A percentile compares a stretch with the other conserved stretches of the same genome.
Conservation (phyloP, 164 flowering plant genomes). For the Hamamelis virginiana region DNA sequence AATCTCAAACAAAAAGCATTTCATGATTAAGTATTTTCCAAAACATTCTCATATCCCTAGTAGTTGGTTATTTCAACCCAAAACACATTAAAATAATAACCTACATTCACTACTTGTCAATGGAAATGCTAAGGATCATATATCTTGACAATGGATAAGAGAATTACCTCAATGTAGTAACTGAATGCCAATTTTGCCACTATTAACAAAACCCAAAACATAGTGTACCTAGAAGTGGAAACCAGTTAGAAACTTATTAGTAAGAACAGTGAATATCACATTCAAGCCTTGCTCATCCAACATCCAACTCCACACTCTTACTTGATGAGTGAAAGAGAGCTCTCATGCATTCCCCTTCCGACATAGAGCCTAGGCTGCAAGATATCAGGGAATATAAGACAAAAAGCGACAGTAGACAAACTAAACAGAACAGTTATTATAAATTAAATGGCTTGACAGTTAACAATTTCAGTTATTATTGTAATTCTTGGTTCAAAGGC, state of each 20-base stretch:
- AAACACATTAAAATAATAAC: neutral
- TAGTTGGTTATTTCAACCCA: neutral
- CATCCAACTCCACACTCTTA: constrained; percentile 31
- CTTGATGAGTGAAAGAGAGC: constrained; percentile 77
- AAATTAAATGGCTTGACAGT: neutral
- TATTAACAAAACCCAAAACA: constrained; percentile 81
- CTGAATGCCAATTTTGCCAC: constrained; percentile 80
- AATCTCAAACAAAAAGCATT: neutral
- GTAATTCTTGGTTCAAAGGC: neutral
- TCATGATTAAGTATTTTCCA: neutral
- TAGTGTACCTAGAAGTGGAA: constrained; percentile 61
- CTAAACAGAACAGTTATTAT: neutral
- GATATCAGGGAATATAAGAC: constrained; percentile 1
- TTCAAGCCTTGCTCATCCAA: constrained; percentile 4
- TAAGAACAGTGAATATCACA: neutral
- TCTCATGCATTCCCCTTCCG: constrained; percentile 97
- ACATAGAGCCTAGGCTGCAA: constrained; percentile 94
- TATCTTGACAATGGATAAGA: constrained; percentile 6
- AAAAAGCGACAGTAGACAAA: neutral
- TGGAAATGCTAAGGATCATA: neutral
- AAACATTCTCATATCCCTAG: no score
- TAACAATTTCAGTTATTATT: neutral
- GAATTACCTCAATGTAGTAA: constrained; percentile 70
- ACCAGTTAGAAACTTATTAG: constrained; percentile 6
- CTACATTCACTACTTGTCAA: neutral